Conservation (phyloP, 2,329 filamentous ascomycete species). For the Phialocephala subalpina region DNA sequence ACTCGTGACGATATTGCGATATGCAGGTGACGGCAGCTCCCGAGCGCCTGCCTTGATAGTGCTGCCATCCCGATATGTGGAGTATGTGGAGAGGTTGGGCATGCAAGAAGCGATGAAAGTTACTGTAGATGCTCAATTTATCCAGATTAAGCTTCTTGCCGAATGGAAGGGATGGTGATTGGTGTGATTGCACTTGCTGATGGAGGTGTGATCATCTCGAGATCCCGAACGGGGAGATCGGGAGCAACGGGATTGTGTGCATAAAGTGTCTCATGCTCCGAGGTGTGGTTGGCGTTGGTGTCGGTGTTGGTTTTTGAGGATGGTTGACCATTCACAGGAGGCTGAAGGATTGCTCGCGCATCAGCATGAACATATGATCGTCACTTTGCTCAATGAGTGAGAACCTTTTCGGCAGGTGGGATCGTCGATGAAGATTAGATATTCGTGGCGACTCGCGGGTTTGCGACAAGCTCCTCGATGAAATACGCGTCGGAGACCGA, state of each 20-base stretch:
- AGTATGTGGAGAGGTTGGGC: background rate
- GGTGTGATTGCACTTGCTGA: background rate
- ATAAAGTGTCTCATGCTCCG: constrained; percentile 3
- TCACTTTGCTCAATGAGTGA: background rate
- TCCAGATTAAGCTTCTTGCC: background rate
- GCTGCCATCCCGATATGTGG: background rate
- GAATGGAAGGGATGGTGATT: background rate
- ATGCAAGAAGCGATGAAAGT: background rate
- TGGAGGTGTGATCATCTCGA: background rate
- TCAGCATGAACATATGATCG: background rate
- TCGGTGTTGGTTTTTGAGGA: background rate
- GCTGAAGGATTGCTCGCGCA: background rate
- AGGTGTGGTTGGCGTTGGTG: background rate
- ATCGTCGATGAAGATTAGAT: background rate
- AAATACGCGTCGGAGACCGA: background rate
- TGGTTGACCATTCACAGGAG: background rate
- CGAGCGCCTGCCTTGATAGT: constrained; percentile 19
- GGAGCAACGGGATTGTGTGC: background rate
- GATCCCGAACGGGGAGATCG: constrained; percentile 1
- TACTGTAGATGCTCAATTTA: no score
- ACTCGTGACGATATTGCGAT: constrained; percentile 1
- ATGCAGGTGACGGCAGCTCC: constrained; percentile 21
- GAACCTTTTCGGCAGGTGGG: constrained; percentile 2
- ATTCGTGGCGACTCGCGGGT: background rate
- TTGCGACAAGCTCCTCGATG: background rate